Conservation (phyloP, 2,329 filamentous ascomycete genomes). For the Aspergillus tamarii region DNA sequence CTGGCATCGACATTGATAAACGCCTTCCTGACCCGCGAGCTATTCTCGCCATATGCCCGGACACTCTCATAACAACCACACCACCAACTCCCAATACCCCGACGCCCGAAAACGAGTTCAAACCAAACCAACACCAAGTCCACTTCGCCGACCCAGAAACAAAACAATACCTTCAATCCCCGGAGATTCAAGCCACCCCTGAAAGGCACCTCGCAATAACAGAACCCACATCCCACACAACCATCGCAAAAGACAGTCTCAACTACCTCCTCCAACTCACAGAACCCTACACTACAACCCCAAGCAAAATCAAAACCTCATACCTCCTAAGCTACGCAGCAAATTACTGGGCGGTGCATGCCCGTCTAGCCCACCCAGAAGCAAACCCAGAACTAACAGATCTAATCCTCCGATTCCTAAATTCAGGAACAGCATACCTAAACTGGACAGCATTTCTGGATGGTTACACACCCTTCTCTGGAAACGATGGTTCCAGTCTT, state of each 20-base stretch:
- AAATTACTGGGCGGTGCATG: conserved; percentile 9
- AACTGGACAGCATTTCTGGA: conserved; percentile 9
- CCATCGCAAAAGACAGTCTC: conserved; percentile 3
- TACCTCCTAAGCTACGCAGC: conserved; percentile 3
- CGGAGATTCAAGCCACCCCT: background rate
- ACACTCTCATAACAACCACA: background rate
- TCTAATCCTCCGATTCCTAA: background rate
- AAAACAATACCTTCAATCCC: conserved; percentile 4
- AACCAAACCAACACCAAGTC: background rate
- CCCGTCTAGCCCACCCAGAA: background rate
- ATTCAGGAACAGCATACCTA: background rate
- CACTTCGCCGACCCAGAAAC: background rate
- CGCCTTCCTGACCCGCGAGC: background rate
- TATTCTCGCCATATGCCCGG: background rate
- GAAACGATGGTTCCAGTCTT: background rate
- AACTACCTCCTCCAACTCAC: conserved; percentile 3
- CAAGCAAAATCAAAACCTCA: background rate
- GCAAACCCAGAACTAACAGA: background rate
- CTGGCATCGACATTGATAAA: background rate
- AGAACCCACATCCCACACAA: background rate
- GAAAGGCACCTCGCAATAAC: background rate
- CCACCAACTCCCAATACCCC: background rate
- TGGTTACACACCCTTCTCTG: background rate
- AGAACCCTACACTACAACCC: background rate
- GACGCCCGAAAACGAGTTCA: background rate